Conservation (phyloP, 1,284 basidiomycete species). For the Peniophora sp. region DNA sequence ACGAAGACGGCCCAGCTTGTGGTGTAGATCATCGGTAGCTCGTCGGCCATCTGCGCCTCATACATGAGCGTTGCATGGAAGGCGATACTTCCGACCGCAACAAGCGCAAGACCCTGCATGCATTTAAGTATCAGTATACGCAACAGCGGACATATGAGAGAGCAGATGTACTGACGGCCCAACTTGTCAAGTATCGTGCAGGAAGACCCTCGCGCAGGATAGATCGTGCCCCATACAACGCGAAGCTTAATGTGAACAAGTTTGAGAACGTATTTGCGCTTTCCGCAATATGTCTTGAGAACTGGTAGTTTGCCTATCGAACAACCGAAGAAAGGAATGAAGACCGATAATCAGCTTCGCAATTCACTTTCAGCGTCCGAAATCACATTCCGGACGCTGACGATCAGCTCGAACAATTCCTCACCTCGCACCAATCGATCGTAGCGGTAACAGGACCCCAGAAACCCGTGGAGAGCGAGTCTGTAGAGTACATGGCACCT, state of each 20-base stretch:
- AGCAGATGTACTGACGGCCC: conserved; percentile 31
- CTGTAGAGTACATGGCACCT: too few relatives aligned
- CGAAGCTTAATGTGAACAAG: conserved; percentile 43
- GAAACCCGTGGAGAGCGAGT: conserved; percentile 21
- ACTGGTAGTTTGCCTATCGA: conserved; percentile 62
- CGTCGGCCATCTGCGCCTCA: conserved; percentile 60
- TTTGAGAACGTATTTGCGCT: conserved; percentile 62
- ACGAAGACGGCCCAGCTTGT: conserved; percentile 45
- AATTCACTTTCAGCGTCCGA: not conserved
- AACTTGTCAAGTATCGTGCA: conserved; percentile 40
- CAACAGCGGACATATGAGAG: not conserved
- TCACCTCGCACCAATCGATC: conserved; percentile 65
- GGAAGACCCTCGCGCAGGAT: conserved; percentile 37
- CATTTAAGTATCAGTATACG: not conserved
- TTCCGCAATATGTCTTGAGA: conserved; percentile 61
- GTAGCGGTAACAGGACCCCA: conserved; percentile 63
- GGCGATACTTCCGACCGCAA: conserved; percentile 57
- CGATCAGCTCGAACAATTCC: conserved; percentile 9
- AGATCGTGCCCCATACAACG: conserved; percentile 34
- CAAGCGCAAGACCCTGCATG: conserved; percentile 46
- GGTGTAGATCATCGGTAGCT: conserved; percentile 64
- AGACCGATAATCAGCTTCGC: not conserved
- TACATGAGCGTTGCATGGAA: conserved; percentile 68
- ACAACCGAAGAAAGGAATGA: conserved; percentile 5
- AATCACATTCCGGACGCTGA: conserved; percentile 2